A percentile compares a stretch with the other conserved stretches of the same genome.
Evolutionary conservation across 495 filamentous ascomycete species (phyloP).

Genomic region (Stereocaulon alpinum): DNA sequence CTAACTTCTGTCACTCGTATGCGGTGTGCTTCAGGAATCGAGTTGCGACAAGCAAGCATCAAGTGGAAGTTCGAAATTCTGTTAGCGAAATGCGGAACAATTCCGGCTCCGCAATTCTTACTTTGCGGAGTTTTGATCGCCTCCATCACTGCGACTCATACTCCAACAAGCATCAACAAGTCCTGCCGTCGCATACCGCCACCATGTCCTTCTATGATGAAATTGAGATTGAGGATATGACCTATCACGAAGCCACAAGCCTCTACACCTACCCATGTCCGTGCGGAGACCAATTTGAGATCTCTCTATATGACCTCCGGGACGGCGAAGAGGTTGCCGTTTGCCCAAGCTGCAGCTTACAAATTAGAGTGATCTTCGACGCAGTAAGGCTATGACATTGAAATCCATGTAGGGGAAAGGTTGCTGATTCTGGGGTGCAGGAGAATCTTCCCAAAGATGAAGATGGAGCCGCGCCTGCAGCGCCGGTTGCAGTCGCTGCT

Average conservation of each 20-base stretch:
- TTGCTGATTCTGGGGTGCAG: slow-evolving; percentile 11
- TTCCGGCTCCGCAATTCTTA: slow-evolving; percentile 1
- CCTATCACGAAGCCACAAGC: slow-evolving; percentile 69
- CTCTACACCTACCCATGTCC: slow-evolving; percentile 95
- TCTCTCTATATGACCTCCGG: slow-evolving; percentile 69
- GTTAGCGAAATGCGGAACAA: neutral
- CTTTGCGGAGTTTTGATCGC: neutral
- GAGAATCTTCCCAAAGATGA: slow-evolving; percentile 24
- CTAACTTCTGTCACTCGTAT: too few relatives aligned
- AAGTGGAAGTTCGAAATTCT: neutral
- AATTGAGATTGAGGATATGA: slow-evolving; percentile 99
- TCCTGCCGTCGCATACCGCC: neutral
- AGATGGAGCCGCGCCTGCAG: neutral
- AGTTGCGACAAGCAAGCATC: too few relatives aligned
- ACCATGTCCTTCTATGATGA: slow-evolving; percentile 77
- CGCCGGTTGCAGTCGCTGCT: slow-evolving; percentile 15
- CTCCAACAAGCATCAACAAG: neutral
- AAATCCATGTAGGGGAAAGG: neutral
- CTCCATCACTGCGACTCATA: neutral
- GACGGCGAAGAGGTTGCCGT: slow-evolving; percentile 89
- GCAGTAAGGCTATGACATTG: slow-evolving; percentile 41
- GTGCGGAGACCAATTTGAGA: slow-evolving; percentile 95
- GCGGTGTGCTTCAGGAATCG: too few relatives aligned
- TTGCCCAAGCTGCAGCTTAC: slow-evolving; percentile 91
- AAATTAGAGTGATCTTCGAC: slow-evolving; percentile 93